phyloP scores from a whole-genome alignment of 768 basidiomycete species.

The Cubamyces lactineus region DNA sequence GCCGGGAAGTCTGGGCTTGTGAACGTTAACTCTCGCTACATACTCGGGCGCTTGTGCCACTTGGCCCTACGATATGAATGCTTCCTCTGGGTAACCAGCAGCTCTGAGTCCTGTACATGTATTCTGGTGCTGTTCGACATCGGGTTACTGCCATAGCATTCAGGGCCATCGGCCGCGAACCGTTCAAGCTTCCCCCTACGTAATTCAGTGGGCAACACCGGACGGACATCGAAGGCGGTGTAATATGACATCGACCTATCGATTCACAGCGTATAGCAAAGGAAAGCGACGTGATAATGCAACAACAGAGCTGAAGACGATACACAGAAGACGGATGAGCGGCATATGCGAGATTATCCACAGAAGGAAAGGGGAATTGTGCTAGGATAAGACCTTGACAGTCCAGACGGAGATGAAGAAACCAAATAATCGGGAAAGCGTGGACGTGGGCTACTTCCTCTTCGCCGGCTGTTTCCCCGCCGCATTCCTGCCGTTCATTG shows the following conservation, averaged over 20 bases:
- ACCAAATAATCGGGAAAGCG: not conserved
- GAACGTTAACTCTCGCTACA: too few species aligned
- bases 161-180: too few species aligned
- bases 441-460: slow-evolving; percentile 37
- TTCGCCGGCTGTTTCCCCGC: slow-evolving; percentile 45
- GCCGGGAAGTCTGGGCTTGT: not conserved
- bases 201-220: not conserved
- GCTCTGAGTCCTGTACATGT: too few species aligned
- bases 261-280: slow-evolving; percentile 25
- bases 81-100: too few species aligned
- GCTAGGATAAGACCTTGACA: slow-evolving; percentile 11
- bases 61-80: too few species aligned
- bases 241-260: slow-evolving; percentile 7
- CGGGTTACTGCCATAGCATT: too few species aligned
- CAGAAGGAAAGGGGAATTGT: slow-evolving; percentile 6
- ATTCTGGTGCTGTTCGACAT: too few species aligned
- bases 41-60: not conserved
- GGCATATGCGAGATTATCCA: slow-evolving; percentile 14
- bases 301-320: slow-evolving; percentile 23
- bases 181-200: too few species aligned
- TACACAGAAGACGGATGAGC: slow-evolving; percentile 12
- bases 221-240: not conserved
- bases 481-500: slow-evolving; percentile 25
- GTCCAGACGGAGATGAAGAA: slow-evolving; percentile 10
- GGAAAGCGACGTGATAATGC: slow-evolving; percentile 24